Percentiles rank a stretch among this genome's conserved stretches.
Conservation (phyloP, 306 rosid genomes). For the Cyclanthera cordifolia region DNA sequence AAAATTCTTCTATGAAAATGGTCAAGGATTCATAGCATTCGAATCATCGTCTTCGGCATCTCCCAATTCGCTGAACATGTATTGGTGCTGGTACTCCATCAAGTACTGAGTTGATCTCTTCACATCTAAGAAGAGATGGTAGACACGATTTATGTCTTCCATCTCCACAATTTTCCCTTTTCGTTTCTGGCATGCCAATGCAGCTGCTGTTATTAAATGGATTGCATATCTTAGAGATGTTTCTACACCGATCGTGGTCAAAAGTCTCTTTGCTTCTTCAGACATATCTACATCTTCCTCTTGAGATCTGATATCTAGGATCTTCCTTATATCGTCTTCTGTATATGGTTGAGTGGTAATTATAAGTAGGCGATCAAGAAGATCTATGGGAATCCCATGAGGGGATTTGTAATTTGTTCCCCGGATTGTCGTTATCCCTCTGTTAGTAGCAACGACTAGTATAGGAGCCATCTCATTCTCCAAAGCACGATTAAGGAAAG, state of each 20-base stretch:
- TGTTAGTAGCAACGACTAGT: conserved; percentile 84
- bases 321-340: conserved; percentile 65
- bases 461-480: conserved; percentile 99
- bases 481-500: conserved; percentile 79
- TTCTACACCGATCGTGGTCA: conserved; percentile 89
- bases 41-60: conserved; percentile 62
- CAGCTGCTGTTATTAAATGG: conserved; percentile 76
- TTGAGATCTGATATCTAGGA: conserved; percentile 76
- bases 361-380: conserved; percentile 86
- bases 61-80: conserved; percentile 77
- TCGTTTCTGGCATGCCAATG: conserved; percentile 75
- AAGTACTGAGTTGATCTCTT: conserved; percentile 92
- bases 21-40: conserved; percentile 24
- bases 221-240: conserved; percentile 91
- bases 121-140: conserved; percentile 88
- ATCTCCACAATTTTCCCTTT: conserved; percentile 76
- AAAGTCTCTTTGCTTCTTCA: conserved; percentile 62
- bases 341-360: conserved; percentile 84
- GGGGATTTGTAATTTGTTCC: conserved; percentile 95
- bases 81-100: conserved; percentile 87
- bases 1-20: not conserved
- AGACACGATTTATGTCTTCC: conserved; percentile 84
- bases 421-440: conserved; percentile 86
- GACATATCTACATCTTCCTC: conserved; percentile 96
- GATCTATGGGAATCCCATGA: conserved; percentile 87